Conservation (phyloP, 73 alveolate species). For the Breviolum minutum region DNA sequence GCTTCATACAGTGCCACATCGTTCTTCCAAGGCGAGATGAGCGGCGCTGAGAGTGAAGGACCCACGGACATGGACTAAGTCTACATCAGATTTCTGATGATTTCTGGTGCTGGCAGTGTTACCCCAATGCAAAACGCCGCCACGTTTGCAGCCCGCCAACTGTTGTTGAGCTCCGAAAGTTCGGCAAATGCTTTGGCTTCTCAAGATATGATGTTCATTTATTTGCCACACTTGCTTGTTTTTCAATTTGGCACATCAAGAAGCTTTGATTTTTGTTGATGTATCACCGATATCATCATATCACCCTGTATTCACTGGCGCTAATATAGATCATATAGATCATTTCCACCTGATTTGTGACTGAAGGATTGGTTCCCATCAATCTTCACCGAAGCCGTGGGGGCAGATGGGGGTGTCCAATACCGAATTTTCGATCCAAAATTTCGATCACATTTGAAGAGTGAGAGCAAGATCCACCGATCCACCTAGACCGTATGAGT, state of each 20-base stretch:
- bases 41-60: constrained; percentile 45
- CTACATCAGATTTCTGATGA: neutral
- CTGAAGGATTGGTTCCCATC: neutral
- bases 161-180: neutral
- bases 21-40: constrained; percentile 1
- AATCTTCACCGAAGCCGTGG: neutral
- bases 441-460: neutral
- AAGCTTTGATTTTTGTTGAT: neutral
- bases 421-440: neutral
- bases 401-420: neutral
- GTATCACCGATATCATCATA: neutral
- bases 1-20: no score
- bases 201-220: neutral
- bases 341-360: neutral
- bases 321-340: neutral
- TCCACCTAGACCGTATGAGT: neutral
- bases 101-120: neutral
- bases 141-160: neutral
- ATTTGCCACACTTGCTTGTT: neutral
- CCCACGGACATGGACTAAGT: constrained; percentile 45
- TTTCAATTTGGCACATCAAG: neutral
- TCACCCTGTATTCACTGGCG: no score
- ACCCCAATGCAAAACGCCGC: no score
- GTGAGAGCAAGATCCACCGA: neutral
- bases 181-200: neutral